Evolutionary conservation across 1,284 basidiomycete genomes (phyloP).

Genomic region (Earliella scabrosa): DNA sequence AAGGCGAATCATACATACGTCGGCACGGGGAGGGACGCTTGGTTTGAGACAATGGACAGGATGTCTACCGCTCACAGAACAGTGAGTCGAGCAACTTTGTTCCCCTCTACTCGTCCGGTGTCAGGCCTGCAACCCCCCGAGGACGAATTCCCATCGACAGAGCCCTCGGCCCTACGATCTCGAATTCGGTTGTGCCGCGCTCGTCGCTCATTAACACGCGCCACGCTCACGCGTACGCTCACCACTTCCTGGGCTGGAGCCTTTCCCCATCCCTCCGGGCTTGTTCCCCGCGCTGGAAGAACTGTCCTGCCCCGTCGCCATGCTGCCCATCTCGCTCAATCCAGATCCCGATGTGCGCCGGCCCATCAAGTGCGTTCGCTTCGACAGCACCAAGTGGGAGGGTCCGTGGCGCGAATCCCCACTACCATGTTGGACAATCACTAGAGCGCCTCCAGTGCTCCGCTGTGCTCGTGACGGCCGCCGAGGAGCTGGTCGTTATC

Average conservation of each 20-base stretch:
- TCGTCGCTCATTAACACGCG: not conserved
- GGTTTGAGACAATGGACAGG: no score
- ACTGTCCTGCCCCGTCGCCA: not conserved
- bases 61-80: no score
- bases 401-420: no score
- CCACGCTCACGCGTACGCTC: not conserved
- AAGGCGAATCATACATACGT: no score
- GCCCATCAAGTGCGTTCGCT: not conserved
- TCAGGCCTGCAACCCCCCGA: no score
- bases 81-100: no score
- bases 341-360: not conserved
- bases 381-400: not conserved
- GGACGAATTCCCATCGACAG: no score
- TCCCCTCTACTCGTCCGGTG: not conserved
- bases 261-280: not conserved
- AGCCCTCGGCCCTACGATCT: no score
- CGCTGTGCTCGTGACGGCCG: not conserved
- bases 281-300: not conserved
- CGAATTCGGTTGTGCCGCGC: not conserved
- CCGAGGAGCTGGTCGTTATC: not conserved
- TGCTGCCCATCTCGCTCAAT: not conserved
- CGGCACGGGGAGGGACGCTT: no score
- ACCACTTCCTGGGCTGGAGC: not conserved
- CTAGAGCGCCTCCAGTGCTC: not conserved
- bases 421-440: not conserved